These are phyloP conservation scores for Triadica sebifera DNA, from an alignment of 345 rosid genomes.

Conservation along the genomic window DNA sequence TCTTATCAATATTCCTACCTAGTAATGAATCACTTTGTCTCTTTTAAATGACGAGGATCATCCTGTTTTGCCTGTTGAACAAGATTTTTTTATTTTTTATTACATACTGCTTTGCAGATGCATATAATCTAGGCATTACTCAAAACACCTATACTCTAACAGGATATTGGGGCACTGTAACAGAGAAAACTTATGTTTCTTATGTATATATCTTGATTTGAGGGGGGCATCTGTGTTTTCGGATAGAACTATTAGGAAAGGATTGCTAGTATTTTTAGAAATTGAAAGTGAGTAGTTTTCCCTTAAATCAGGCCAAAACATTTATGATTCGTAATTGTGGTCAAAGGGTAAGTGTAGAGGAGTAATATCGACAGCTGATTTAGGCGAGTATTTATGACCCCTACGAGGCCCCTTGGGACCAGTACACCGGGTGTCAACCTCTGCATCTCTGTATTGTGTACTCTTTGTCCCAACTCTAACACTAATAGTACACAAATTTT, in stretches of 20 bases:
- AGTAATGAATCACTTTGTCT: conserved; percentile 25
- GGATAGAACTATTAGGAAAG: too few relatives aligned
- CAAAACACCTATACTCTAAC: too few relatives aligned
- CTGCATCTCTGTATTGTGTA: conserved; percentile 51
- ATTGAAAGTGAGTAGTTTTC: too few relatives aligned
- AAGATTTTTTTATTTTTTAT: neutral
- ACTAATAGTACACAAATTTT: too few relatives aligned
- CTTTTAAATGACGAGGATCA: conserved; percentile 27
- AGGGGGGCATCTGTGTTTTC: too few relatives aligned
- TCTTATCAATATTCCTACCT: conserved; percentile 17
- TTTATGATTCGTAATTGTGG: conserved; percentile 30
- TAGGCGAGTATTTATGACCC: conserved; percentile 54
- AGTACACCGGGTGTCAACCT: conserved; percentile 37
- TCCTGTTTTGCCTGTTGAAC: conserved; percentile 8
- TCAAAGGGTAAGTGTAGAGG: conserved; percentile 26
- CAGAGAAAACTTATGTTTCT: too few relatives aligned
- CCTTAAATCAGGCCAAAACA: too few relatives aligned
- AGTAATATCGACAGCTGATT: conserved; percentile 33
- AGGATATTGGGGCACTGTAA: too few relatives aligned
- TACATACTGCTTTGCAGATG: neutral
- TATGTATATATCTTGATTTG: too few relatives aligned
- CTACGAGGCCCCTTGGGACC: conserved; percentile 40
- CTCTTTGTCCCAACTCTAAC: conserved; percentile 44
- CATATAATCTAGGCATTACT: neutral
- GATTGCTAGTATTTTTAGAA: too few relatives aligned